A percentile compares a stretch with the other conserved stretches of the same genome.
These are phyloP conservation scores for Teunomyces barrocoloradensis DNA, from an alignment of 805 yeast genomes.

Conservation along the genomic window DNA sequence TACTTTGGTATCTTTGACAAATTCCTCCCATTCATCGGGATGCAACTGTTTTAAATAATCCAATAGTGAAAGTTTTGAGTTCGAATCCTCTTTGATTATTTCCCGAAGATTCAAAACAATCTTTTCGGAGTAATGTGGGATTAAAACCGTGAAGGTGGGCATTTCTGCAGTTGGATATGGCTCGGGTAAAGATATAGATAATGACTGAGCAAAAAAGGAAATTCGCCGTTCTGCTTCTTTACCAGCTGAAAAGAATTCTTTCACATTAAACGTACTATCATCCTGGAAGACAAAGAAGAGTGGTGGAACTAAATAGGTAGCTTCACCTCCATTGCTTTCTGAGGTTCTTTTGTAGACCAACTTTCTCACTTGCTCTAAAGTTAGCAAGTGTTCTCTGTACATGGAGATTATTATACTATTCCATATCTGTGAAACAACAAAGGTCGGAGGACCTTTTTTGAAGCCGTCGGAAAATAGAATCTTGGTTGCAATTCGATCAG, in stretches of 20 bases:
- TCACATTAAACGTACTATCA: conserved; percentile 34
- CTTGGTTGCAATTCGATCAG: conserved; percentile 33
- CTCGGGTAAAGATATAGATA: conserved; percentile 48
- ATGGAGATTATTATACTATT: conserved; percentile 15
- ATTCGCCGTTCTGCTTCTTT: conserved; percentile 53
- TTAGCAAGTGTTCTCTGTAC: conserved; percentile 38
- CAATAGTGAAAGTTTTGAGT: conserved; percentile 55
- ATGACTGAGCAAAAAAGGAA: conserved; percentile 52
- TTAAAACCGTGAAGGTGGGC: conserved; percentile 50
- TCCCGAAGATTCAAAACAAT: conserved; percentile 44
- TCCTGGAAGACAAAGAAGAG: conserved; percentile 49
- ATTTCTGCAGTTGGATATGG: conserved; percentile 47
- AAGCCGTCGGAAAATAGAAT: conserved; percentile 14
- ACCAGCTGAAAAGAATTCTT: conserved; percentile 42
- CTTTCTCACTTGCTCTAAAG: conserved; percentile 39
- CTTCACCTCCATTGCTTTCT: neutral
- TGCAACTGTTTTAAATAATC: conserved; percentile 76
- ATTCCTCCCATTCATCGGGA: conserved; percentile 76
- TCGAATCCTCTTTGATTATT: conserved; percentile 43
- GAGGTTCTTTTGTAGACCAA: conserved; percentile 23
- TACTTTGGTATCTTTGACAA: conserved; percentile 72
- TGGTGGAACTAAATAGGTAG: conserved; percentile 32
- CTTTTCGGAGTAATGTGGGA: conserved; percentile 54
- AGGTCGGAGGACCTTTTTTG: conserved; percentile 7
- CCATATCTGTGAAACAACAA: conserved; percentile 16